Conservation (phyloP, 192 early-diverging fungal species). For the Coemansia sp. region DNA sequence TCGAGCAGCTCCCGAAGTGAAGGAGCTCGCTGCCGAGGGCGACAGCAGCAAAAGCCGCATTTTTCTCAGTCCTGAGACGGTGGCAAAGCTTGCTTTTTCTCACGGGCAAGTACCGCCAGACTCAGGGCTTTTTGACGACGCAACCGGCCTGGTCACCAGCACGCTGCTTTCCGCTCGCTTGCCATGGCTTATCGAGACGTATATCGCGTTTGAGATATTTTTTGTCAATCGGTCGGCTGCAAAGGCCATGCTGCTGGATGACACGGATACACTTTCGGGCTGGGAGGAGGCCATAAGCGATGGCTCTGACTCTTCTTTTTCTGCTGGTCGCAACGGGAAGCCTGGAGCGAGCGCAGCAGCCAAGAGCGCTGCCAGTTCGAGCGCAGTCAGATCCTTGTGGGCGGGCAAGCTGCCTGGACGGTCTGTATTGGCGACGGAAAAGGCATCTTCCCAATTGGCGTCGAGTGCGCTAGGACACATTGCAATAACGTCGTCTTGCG, state of each 20-base stretch:
- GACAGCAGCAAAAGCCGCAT: conserved; percentile 16
- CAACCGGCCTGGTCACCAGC: conserved; percentile 30
- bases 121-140: conserved; percentile 10
- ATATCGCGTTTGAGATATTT: conserved; percentile 35
- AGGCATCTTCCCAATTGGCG: background rate
- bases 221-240: conserved; percentile 33
- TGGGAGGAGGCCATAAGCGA: conserved; percentile 23
- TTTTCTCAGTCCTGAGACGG: conserved; percentile 29
- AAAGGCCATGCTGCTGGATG: conserved; percentile 49
- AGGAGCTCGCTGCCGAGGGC: conserved; percentile 13
- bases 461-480: background rate
- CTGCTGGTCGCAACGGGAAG: background rate
- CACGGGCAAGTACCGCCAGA: conserved; percentile 6
- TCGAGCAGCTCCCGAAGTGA: conserved; percentile 59
- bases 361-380: background rate
- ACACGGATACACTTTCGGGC: conserved; percentile 25
- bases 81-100: conserved; percentile 4
- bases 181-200: conserved; percentile 40
- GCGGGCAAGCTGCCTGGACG: conserved; percentile 11
- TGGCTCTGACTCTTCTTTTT: background rate
- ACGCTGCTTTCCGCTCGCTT: conserved; percentile 33
- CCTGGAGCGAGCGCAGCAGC: background rate
- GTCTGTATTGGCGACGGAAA: background rate
- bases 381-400: background rate
- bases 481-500: conserved; percentile 55